Conservation (phyloP, 345 rosid species). For the Heritiera fomes region DNA sequence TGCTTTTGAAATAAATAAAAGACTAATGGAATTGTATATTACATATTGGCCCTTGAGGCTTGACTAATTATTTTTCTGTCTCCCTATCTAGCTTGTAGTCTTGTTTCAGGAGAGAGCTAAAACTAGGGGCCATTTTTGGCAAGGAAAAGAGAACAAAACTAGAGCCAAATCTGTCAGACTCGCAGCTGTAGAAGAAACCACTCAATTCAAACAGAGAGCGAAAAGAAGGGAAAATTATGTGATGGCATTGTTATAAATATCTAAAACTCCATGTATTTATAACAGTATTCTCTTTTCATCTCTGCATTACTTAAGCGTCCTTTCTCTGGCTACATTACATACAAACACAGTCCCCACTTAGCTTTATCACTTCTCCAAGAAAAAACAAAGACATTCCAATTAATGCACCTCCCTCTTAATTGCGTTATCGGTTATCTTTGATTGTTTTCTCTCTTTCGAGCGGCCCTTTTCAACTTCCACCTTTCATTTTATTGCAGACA, state of each 20-base stretch:
- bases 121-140: background rate
- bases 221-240: background rate
- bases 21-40: too few relatives aligned
- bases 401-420: conserved; percentile 22
- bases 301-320: background rate
- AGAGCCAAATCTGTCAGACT: background rate
- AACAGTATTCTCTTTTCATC: conserved; percentile 11
- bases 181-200: background rate
- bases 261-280: background rate
- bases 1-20: background rate
- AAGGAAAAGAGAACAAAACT: background rate
- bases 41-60: background rate
- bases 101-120: background rate
- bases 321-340: background rate
- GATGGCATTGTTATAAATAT: conserved; percentile 4
- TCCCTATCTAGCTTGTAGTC: too few relatives aligned
- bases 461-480: conserved; percentile 32
- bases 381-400: background rate
- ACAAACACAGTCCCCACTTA: conserved; percentile 9
- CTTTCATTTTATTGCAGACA: conserved; percentile 17
- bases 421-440: conserved; percentile 17
- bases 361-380: conserved; percentile 22
- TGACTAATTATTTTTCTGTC: too few relatives aligned
- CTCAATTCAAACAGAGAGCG: too few relatives aligned
- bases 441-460: conserved; percentile 9